These are phyloP conservation scores for Geosiphon pyriformis DNA, from an alignment of 192 early-diverging fungal genomes.

Conservation along the genomic window DNA sequence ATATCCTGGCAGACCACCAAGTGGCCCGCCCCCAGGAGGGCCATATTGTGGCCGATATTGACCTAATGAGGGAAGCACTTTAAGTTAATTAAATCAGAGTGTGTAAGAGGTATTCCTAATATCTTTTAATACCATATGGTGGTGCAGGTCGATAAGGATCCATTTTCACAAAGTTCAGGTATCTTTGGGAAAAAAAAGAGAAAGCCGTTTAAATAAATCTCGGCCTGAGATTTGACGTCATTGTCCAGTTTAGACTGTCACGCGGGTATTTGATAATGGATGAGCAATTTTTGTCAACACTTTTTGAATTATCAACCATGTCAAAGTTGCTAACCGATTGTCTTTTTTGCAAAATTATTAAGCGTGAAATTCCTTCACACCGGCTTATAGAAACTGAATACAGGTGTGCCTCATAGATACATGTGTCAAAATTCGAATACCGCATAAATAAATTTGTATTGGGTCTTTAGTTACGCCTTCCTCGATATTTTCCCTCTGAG, in stretches of 20 bases:
- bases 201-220: no score
- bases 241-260: no score
- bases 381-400: slow-evolving; percentile 80
- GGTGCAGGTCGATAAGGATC: slow-evolving; percentile 11
- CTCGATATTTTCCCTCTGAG: slow-evolving; percentile 75
- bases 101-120: neutral
- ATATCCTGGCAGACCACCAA: neutral
- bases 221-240: no score
- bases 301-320: neutral
- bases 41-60: neutral
- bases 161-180: no score
- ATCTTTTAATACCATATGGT: slow-evolving; percentile 1
- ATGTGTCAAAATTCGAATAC: neutral
- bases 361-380: slow-evolving; percentile 78
- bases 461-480: slow-evolving; percentile 60
- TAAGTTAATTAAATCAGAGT: neutral
- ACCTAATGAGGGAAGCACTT: neutral
- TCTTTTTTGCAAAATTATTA: slow-evolving; percentile 89
- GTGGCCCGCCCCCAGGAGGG: neutral
- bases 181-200: no score
- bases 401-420: slow-evolving; percentile 31
- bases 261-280: no score
- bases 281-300: neutral
- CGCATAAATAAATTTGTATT: neutral
- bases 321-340: slow-evolving; percentile 38